phyloP scores from a whole-genome alignment of 208 protist species.

The Acanthamoeba castellanii region DNA sequence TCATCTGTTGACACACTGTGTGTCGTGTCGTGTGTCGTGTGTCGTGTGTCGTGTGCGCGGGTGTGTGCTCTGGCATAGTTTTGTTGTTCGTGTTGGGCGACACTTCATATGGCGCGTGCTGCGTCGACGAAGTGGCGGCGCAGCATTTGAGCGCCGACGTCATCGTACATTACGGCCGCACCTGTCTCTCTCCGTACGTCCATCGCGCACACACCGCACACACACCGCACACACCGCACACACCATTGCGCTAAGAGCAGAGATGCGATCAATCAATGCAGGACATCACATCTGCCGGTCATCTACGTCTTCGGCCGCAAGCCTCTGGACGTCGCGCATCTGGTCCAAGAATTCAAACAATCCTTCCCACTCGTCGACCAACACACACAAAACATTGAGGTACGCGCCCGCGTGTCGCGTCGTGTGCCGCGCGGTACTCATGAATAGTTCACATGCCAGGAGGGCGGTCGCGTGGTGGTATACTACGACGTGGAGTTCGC shows the following conservation, averaged over 20 bases:
- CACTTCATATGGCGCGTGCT: conserved; percentile 86
- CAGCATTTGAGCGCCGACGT: conserved; percentile 83
- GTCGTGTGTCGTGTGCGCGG: neutral
- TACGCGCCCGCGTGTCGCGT: neutral
- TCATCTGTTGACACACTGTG: no score
- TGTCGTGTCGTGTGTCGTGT: no score
- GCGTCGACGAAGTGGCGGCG: conserved; percentile 86
- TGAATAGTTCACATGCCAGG: no score
- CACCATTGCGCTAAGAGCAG: no score
- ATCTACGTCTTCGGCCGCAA: conserved; percentile 81
- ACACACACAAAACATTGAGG: neutral
- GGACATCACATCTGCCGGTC: conserved; percentile 79
- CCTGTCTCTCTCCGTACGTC: conserved; percentile 83
- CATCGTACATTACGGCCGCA: conserved; percentile 86
- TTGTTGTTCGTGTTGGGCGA: conserved; percentile 84
- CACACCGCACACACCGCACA: no score
- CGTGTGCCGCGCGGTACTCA: neutral
- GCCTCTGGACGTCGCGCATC: conserved; percentile 1
- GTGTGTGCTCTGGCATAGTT: neutral
- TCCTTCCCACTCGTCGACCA: neutral
- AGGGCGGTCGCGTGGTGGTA: neutral
- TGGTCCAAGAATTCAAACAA: neutral
- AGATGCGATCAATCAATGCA: no score
- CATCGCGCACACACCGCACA: no score
- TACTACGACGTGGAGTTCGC: conserved; percentile 14